Evolutionary conservation across 2,329 filamentous ascomycete genomes (phyloP).

Genomic region (Monilinia aucupariae): DNA sequence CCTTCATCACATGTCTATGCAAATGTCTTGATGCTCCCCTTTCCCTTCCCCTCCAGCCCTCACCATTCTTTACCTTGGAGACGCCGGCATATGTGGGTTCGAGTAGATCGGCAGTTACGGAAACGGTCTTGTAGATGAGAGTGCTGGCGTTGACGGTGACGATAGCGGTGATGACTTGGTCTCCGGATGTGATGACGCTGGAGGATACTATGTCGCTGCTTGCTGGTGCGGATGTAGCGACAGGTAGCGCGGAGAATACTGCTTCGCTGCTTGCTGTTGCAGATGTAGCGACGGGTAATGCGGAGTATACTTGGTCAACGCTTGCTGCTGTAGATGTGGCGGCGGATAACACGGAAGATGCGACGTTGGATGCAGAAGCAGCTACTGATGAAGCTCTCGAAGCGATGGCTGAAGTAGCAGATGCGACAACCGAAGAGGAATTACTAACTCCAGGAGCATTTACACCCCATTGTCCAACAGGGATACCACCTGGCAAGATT

Average conservation of each 20-base stretch:
- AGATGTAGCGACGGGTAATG: neutral
- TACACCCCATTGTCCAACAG: constrained; percentile 46
- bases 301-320: too few species aligned
- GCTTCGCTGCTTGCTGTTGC: neutral
- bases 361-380: neutral
- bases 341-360: neutral
- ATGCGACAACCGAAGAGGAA: neutral
- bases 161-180: neutral
- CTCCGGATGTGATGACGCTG: constrained; percentile 19
- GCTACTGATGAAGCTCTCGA: neutral
- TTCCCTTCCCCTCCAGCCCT: neutral
- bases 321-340: constrained; percentile 1
- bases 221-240: constrained; percentile 22
- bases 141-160: constrained; percentile 37
- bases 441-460: constrained; percentile 19
- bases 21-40: constrained; percentile 2
- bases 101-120: constrained; percentile 27
- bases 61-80: constrained; percentile 1
- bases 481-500: constrained; percentile 51
- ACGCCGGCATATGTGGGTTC: constrained; percentile 23
- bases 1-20: constrained; percentile 1
- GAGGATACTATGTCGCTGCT: constrained; percentile 32
- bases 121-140: constrained; percentile 39
- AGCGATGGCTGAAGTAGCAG: neutral
- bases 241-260: neutral